Conservation (phyloP, 2,329 filamentous ascomycete genomes). For the Paracorniculantispora psalliotae region DNA sequence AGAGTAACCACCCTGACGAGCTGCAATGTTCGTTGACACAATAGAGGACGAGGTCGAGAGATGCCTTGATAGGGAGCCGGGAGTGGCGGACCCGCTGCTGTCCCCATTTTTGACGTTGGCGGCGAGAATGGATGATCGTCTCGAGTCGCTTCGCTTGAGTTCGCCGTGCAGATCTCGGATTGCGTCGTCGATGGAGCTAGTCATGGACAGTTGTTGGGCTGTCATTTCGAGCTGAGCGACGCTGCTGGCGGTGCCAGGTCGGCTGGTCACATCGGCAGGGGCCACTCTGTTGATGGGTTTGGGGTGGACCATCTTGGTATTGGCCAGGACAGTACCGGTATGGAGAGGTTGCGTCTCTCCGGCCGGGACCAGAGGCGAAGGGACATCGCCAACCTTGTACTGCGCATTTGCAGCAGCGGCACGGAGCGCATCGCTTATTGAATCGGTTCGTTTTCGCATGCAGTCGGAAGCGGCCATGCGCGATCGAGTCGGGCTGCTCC, state of each 20-base stretch:
- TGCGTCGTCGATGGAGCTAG: conserved; percentile 71
- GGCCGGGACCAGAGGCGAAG: conserved; percentile 5
- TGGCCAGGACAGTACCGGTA: conserved; percentile 38
- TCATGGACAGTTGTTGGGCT: conserved; percentile 68
- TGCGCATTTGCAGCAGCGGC: conserved; percentile 1
- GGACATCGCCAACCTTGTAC: neutral
- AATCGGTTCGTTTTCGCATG: conserved; percentile 7
- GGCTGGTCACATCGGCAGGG: conserved; percentile 51
- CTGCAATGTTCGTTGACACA: conserved; percentile 61
- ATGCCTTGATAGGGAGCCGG: conserved; percentile 34
- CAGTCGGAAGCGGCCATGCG: neutral
- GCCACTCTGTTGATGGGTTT: conserved; percentile 43
- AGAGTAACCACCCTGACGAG: conserved; percentile 65
- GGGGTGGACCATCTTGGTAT: conserved; percentile 36
- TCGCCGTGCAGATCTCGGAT: conserved; percentile 69
- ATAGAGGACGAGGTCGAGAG: conserved; percentile 56
- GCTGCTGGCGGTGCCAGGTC: conserved; percentile 61
- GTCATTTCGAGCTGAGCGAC: conserved; percentile 71
- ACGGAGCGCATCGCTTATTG: neutral
- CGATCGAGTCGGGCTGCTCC: neutral
- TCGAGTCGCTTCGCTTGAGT: conserved; percentile 64
- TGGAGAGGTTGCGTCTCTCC: conserved; percentile 23
- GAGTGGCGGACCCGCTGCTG: conserved; percentile 19
- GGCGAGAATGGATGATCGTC: conserved; percentile 57
- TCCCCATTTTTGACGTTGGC: conserved; percentile 34